phyloP scores from a whole-genome alignment of 257 asterid genomes.

The Solanum bukasovii region DNA sequence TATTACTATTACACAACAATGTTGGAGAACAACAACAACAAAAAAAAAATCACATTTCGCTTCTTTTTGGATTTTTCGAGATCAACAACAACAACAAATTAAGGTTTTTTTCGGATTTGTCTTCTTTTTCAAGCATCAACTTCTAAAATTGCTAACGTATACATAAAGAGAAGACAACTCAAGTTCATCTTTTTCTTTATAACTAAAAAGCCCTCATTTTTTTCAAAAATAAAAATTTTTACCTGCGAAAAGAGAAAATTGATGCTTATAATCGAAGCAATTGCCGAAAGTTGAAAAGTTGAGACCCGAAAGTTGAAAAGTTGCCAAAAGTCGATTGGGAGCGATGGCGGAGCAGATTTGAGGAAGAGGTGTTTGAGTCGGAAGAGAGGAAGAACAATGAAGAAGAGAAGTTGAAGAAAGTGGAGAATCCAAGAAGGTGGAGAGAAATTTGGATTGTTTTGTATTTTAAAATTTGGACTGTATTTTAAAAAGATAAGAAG shows the following conservation, averaged over 20 bases:
- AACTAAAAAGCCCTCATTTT: not conserved
- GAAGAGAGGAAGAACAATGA: not conserved
- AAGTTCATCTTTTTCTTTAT: not conserved
- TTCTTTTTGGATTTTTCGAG: too few species aligned
- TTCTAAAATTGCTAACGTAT: not conserved
- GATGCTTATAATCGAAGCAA: too few species aligned
- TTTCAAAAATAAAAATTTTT: too few species aligned
- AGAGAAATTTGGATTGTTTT: too few species aligned
- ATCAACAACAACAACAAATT: not conserved
- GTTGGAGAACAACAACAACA: not conserved
- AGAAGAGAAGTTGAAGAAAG: too few species aligned
- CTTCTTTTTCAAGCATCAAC: not conserved
- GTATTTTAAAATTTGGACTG: not conserved
- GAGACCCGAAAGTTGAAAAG: not conserved
- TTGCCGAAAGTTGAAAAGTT: too few species aligned
- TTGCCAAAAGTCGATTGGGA: too few species aligned
- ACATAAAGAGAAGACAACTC: not conserved
- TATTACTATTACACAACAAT: too few species aligned
- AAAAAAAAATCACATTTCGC: too few species aligned
- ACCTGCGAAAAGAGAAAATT: not conserved
- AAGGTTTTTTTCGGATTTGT: not conserved
- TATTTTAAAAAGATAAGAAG: not conserved
- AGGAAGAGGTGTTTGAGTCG: not conserved
- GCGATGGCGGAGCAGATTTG: not conserved
- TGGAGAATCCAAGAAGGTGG: too few species aligned